phyloP scores from a whole-genome alignment of 2,329 filamentous ascomycete genomes.

The Cladobotryum protrusum region DNA sequence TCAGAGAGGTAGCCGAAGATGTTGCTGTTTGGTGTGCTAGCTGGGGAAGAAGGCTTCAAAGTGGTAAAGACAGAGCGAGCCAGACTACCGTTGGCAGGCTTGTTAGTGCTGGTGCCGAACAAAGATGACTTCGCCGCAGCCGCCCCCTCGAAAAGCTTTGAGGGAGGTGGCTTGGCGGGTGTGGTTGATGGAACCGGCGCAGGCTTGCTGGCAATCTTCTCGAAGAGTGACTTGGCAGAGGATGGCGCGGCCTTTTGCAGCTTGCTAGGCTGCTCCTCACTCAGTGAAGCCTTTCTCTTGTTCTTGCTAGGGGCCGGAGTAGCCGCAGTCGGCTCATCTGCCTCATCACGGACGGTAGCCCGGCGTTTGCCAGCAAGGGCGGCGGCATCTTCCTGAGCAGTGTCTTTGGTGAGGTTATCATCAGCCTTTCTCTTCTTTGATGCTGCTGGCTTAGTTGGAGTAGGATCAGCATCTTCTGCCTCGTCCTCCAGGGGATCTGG shows the following conservation, averaged over 20 bases:
- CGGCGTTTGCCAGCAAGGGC: slow-evolving; percentile 45
- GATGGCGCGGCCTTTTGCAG: slow-evolving; percentile 46
- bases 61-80: slow-evolving; percentile 39
- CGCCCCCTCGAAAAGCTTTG: slow-evolving; percentile 21
- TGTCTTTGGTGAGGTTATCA: slow-evolving; percentile 40
- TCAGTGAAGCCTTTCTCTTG: slow-evolving; percentile 46
- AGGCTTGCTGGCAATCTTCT: slow-evolving; percentile 50
- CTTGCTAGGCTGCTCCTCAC: slow-evolving; percentile 45
- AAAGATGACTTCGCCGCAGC: slow-evolving; percentile 27
- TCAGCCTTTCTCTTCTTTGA: slow-evolving; percentile 53
- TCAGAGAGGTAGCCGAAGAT: slow-evolving; percentile 58
- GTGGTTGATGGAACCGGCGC: slow-evolving; percentile 27
- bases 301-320: slow-evolving; percentile 35
- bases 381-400: slow-evolving; percentile 28
- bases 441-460: slow-evolving; percentile 24
- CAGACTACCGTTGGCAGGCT: slow-evolving; percentile 31
- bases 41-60: slow-evolving; percentile 27
- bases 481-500: slow-evolving; percentile 44
- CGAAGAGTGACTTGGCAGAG: slow-evolving; percentile 50
- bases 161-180: slow-evolving; percentile 24
- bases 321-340: slow-evolving; percentile 24
- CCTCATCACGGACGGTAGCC: slow-evolving; percentile 34
- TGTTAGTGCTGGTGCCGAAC: slow-evolving; percentile 23
- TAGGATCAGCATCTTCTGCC: slow-evolving; percentile 10
- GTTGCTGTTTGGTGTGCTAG: slow-evolving; percentile 27